Conservation (phyloP, 2,329 filamentous ascomycete species). For the Xylariaceae sp. region DNA sequence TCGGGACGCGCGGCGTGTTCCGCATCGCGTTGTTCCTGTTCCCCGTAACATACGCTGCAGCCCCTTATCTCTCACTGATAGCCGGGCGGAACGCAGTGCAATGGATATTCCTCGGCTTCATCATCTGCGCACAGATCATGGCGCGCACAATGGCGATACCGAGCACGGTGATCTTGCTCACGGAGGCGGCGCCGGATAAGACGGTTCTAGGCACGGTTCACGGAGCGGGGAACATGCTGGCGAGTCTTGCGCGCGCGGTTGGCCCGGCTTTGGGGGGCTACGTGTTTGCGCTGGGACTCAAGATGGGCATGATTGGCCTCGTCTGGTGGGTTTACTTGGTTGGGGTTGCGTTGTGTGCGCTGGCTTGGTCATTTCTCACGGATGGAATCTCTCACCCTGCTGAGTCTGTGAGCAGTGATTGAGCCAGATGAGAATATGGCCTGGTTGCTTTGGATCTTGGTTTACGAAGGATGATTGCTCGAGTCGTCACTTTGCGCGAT, state of each 20-base stretch:
- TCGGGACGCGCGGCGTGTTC: conserved; percentile 57
- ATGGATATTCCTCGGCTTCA: conserved; percentile 51
- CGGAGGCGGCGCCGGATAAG: conserved; percentile 34
- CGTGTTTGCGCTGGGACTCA: conserved; percentile 28
- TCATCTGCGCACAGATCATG: conserved; percentile 55
- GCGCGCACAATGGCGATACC: conserved; percentile 52
- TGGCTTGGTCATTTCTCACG: conserved; percentile 29
- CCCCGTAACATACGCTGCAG: conserved; percentile 51
- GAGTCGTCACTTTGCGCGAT: too few relatives aligned
- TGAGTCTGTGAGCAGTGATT: not conserved
- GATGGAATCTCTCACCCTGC: conserved; percentile 7
- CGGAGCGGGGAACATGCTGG: conserved; percentile 31
- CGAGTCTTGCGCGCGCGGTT: conserved; percentile 27
- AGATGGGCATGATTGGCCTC: conserved; percentile 26
- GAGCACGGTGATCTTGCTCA: conserved; percentile 38
- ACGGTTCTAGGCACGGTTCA: conserved; percentile 36
- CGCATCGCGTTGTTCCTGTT: conserved; percentile 54
- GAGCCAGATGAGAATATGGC: too few relatives aligned
- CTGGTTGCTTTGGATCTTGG: too few relatives aligned
- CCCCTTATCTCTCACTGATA: conserved; percentile 55
- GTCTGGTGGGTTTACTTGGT: conserved; percentile 32
- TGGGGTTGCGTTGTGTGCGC: conserved; percentile 25
- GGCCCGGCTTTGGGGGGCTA: conserved; percentile 29
- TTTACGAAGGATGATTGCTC: not conserved
- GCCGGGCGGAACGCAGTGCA: conserved; percentile 37